These are phyloP conservation scores for Plasmodium relictum DNA, from an alignment of 169 alveolate species.

Conservation along the genomic window DNA sequence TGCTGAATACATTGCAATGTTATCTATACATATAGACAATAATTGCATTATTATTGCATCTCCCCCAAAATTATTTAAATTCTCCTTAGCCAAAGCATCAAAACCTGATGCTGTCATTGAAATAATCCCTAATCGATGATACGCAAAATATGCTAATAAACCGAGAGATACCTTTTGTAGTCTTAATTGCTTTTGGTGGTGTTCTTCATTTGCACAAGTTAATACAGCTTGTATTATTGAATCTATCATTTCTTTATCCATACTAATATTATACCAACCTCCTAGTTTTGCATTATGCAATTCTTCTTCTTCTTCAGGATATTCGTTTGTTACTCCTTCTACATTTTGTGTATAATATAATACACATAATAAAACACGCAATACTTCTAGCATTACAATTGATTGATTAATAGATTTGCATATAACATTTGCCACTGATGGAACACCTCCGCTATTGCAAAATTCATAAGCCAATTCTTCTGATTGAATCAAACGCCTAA, in stretches of 20 bases:
- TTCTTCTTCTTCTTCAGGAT: slow-evolving; percentile 81
- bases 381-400: slow-evolving; percentile 90
- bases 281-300: slow-evolving; percentile 63
- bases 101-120: slow-evolving; percentile 83
- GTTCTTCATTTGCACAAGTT: slow-evolving; percentile 77
- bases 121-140: slow-evolving; percentile 84
- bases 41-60: slow-evolving; percentile 74
- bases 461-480: slow-evolving; percentile 92
- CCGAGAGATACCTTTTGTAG: slow-evolving; percentile 84
- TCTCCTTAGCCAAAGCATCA: slow-evolving; percentile 66
- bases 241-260: slow-evolving; percentile 84
- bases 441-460: slow-evolving; percentile 92
- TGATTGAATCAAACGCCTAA: slow-evolving; percentile 88
- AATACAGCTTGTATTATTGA: slow-evolving; percentile 77
- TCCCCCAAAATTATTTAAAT: slow-evolving; percentile 78
- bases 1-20: slow-evolving; percentile 78
- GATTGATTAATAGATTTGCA: slow-evolving; percentile 89
- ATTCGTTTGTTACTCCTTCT: slow-evolving; percentile 85
- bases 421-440: slow-evolving; percentile 85
- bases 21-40: slow-evolving; percentile 79
- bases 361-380: slow-evolving; percentile 87
- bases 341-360: slow-evolving; percentile 82
- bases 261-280: slow-evolving; percentile 86
- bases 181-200: slow-evolving; percentile 80
- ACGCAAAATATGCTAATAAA: slow-evolving; percentile 82